Conservation (phyloP, 169 alveolate species). For the Babesia ovata region DNA sequence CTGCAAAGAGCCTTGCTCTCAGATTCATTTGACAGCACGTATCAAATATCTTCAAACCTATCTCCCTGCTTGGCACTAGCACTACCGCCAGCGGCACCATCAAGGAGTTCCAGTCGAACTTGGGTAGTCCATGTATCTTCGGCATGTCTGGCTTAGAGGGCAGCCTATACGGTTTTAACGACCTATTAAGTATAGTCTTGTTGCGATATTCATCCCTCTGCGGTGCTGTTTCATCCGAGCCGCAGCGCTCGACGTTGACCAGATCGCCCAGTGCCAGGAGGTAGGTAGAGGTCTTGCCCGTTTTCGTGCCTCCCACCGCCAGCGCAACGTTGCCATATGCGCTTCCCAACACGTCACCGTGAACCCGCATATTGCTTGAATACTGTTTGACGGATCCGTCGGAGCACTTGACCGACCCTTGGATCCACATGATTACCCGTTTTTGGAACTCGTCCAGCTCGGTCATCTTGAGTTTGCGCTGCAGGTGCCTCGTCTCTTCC, state of each 20-base stretch:
- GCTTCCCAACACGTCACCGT: slow-evolving; percentile 18
- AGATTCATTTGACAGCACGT: slow-evolving; percentile 25
- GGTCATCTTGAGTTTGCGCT: slow-evolving; percentile 10
- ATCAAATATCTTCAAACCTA: slow-evolving; percentile 36
- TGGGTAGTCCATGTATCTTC: slow-evolving; percentile 56
- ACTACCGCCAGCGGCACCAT: slow-evolving; percentile 50
- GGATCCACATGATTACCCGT: slow-evolving; percentile 7
- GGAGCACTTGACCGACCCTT: slow-evolving; percentile 4
- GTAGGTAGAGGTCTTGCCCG: slow-evolving; percentile 62
- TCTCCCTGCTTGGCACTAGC: slow-evolving; percentile 60
- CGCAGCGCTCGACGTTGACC: slow-evolving; percentile 28
- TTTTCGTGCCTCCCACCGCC: slow-evolving; percentile 39
- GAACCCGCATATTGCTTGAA: not conserved
- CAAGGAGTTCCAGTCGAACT: slow-evolving; percentile 44
- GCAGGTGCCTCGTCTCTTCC: slow-evolving; percentile 10
- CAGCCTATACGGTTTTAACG: not conserved
- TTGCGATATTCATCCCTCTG: slow-evolving; percentile 56
- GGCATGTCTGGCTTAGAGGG: slow-evolving; percentile 2
- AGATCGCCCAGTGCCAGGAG: slow-evolving; percentile 51
- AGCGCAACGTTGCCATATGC: slow-evolving; percentile 24
- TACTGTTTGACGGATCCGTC: not conserved
- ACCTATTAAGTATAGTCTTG: slow-evolving; percentile 30
- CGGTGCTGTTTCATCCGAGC: not conserved
- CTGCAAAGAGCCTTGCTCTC: slow-evolving; percentile 50
- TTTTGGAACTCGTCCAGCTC: slow-evolving; percentile 33